Conservation (phyloP, 148 eudicot genomes). For the Limonium bicolor region DNA sequence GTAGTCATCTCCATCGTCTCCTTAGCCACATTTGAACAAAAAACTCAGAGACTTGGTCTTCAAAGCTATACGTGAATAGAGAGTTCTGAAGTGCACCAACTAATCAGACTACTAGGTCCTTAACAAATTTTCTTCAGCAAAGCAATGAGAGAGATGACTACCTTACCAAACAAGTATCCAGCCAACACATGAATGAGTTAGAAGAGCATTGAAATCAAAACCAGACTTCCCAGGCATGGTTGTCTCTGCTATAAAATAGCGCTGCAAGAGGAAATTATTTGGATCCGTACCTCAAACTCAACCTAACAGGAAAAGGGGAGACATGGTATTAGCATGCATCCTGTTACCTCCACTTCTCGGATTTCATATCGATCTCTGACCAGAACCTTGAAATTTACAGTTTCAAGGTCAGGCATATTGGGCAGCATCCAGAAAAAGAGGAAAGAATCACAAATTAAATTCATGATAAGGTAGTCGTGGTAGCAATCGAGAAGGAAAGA, state of each 20-base stretch:
- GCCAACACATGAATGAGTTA: conserved; percentile 78
- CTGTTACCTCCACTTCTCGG: conserved; percentile 74
- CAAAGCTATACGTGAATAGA: too few relatives aligned
- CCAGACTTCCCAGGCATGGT: conserved; percentile 86
- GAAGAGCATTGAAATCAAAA: conserved; percentile 76
- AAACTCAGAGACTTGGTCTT: too few relatives aligned
- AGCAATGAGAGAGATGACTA: too few relatives aligned
- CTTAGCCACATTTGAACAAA: conserved; percentile 49
- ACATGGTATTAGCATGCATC: not conserved
- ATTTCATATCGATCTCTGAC: conserved; percentile 67
- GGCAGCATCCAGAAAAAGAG: conserved; percentile 4
- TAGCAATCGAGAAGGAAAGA: too few relatives aligned
- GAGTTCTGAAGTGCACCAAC: too few relatives aligned
- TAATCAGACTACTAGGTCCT: too few relatives aligned
- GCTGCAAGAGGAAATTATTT: conserved; percentile 20
- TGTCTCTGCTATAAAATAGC: conserved; percentile 76
- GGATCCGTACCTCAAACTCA: not conserved
- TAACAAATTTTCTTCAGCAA: too few relatives aligned
- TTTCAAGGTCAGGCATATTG: conserved; percentile 96
- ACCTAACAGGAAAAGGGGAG: not conserved
- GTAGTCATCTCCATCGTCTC: conserved; percentile 97
- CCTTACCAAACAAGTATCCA: conserved; percentile 97
- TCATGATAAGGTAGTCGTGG: not conserved
- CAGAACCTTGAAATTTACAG: conserved; percentile 55
- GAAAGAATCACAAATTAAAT: not conserved